phyloP scores from a whole-genome alignment of 148 eudicot genomes.

The Selenicereus undatus region DNA sequence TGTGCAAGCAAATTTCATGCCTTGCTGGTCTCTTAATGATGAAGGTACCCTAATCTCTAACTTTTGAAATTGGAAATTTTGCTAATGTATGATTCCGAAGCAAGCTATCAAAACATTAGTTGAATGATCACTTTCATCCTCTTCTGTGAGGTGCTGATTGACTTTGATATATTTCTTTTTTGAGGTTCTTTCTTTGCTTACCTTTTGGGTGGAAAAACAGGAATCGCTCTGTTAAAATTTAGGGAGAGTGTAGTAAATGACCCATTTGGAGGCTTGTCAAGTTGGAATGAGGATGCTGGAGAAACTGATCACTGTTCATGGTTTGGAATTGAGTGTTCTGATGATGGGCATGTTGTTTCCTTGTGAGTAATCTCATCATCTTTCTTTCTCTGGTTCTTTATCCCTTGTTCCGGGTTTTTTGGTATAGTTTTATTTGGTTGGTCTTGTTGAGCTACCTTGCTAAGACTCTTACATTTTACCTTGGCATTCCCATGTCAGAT shows the following conservation, averaged over 20 bases:
- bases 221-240: constrained; percentile 58
- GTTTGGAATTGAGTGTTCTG: constrained; percentile 63
- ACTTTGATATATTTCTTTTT: neutral
- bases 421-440: neutral
- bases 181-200: neutral
- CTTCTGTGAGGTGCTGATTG: neutral
- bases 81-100: neutral
- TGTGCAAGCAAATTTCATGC: constrained; percentile 28
- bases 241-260: constrained; percentile 60
- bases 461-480: too few species aligned
- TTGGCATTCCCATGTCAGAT: too few species aligned
- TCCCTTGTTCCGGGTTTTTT: neutral
- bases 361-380: constrained; percentile 46
- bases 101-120: neutral
- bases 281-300: constrained; percentile 55
- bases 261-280: constrained; percentile 61
- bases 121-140: neutral
- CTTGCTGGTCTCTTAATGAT: constrained; percentile 47
- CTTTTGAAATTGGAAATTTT: neutral
- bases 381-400: neutral
- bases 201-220: constrained; percentile 30
- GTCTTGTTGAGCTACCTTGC: too few species aligned
- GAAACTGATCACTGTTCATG: constrained; percentile 64
- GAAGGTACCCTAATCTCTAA: constrained; percentile 43
- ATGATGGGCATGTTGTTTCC: constrained; percentile 49